Base-by-base conservation (phyloP, 306 rosid species). In the Cucurbita argyrosperma region DNA sequence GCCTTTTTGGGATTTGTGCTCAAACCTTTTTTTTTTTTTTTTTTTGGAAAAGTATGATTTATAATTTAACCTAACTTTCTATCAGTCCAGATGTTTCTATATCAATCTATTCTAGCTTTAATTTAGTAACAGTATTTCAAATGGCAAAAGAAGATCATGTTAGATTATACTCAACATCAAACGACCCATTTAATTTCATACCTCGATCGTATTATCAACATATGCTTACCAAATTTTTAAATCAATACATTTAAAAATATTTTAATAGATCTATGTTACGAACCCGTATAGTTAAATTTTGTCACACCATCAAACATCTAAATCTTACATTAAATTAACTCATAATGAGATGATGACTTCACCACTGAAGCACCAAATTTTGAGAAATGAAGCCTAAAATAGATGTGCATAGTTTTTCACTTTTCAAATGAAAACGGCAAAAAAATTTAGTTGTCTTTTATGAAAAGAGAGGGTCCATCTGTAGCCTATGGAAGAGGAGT, bases 1-100 rank as follows among this genome's bases (percentile, higher is more conserved):
- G 55, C 72, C 46, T 67, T 6, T 6, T 67, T 11, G 72, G 72
- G 72, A 67, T 67, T 39, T 66, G 72, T 45, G 72, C 72, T 4
- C 4, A 26, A 16, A 49, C 13, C 66, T 6, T 14, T 15, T 16
- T 52, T n/a, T 52, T 15, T 11, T 26, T 13, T 5, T 35, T 30
- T 3, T 12, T 38, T 38, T 2, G 19, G 19, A 62, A 62, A 59
- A 30, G 10, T 13, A 12, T 38, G 7, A 38, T 38, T 39, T 38
- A 15, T 39, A 62, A 38, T 8, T 57, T 38, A 62, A 38, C 69
- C 69, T n/a, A 62, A 62, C 69, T 62, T 62, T 62, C 69, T 62
- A 26, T 62, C 49, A 16, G 69, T 16, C 69, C 4, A 23, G 26
- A 38, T 39, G 49, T 62, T 62, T 62, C 49, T 16, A 16, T 16